These are phyloP conservation scores for Lupinus albus DNA, from an alignment of 306 rosid genomes.

Conservation along the genomic window DNA sequence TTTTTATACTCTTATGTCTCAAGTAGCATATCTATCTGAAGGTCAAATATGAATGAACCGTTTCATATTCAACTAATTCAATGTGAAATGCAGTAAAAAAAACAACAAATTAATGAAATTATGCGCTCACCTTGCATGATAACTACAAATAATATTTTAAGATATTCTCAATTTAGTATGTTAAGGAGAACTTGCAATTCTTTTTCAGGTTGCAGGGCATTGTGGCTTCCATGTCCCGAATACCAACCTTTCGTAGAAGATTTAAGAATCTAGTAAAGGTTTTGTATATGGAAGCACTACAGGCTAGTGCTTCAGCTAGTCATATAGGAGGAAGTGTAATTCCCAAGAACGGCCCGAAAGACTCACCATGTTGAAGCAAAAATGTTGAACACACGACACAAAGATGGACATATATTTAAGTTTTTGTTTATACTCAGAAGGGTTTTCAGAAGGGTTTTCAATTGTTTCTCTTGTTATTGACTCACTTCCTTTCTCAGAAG, in stretches of 20 bases:
- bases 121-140: background rate
- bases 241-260: constrained; percentile 71
- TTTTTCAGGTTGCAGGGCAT: constrained; percentile 69
- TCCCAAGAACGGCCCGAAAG: constrained; percentile 18
- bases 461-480: background rate
- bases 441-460: too few relatives aligned
- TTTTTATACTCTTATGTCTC: background rate
- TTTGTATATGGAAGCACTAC: constrained; percentile 69
- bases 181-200: background rate
- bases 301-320: constrained; percentile 46
- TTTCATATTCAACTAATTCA: background rate
- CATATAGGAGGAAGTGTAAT: constrained; percentile 41
- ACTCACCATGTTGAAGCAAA: background rate
- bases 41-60: background rate
- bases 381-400: too few relatives aligned
- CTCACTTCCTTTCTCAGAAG: background rate
- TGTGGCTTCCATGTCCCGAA: constrained; percentile 65
- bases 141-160: background rate
- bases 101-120: too few relatives aligned
- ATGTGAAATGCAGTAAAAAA: background rate
- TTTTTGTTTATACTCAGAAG: too few relatives aligned
- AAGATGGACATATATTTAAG: too few relatives aligned
- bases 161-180: background rate
- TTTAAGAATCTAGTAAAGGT: constrained; percentile 62
- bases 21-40: background rate